Percentiles rank a stretch among this genome's conserved stretches.
Evolutionary conservation across 495 filamentous ascomycete genomes (phyloP).

Genomic region (Chaetomidium leptoderma): DNA sequence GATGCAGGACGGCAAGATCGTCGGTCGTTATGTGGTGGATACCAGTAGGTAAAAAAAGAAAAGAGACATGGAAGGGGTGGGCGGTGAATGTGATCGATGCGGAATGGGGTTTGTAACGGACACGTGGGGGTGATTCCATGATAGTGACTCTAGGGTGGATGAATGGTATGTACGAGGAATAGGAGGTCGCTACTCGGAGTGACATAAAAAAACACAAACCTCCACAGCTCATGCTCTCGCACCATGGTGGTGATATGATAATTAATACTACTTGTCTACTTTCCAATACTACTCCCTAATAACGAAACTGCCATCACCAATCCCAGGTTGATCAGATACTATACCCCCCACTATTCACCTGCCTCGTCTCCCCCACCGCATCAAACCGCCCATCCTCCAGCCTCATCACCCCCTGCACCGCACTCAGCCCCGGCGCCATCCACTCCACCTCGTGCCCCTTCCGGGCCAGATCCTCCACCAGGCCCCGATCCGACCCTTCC

Average conservation of each 20-base stretch:
- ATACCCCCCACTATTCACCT: constrained; percentile 67
- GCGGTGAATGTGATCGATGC: not conserved
- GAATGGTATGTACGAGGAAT: no score
- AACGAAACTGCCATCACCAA: not conserved
- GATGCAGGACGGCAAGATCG: constrained; percentile 74
- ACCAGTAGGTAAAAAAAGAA: constrained; percentile 40
- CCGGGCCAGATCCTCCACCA: constrained; percentile 57
- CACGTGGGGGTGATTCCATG: no score
- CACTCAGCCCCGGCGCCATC: constrained; percentile 58
- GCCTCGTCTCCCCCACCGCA: constrained; percentile 65
- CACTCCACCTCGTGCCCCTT: constrained; percentile 73
- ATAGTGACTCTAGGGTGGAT: no score
- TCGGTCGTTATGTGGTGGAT: constrained; percentile 84
- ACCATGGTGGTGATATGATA: no score
- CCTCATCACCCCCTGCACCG: constrained; percentile 66
- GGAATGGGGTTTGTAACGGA: not conserved
- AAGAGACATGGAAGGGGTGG: not conserved
- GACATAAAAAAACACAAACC: no score
- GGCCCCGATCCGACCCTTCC: constrained; percentile 61
- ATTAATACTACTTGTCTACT: not conserved
- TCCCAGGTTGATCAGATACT: no score
- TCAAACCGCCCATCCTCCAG: constrained; percentile 63
- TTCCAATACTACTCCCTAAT: not conserved
- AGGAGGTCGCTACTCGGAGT: no score
- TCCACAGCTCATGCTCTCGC: no score